Conservation (phyloP, 2,329 filamentous ascomycete species). For the Aspergillus niger region DNA sequence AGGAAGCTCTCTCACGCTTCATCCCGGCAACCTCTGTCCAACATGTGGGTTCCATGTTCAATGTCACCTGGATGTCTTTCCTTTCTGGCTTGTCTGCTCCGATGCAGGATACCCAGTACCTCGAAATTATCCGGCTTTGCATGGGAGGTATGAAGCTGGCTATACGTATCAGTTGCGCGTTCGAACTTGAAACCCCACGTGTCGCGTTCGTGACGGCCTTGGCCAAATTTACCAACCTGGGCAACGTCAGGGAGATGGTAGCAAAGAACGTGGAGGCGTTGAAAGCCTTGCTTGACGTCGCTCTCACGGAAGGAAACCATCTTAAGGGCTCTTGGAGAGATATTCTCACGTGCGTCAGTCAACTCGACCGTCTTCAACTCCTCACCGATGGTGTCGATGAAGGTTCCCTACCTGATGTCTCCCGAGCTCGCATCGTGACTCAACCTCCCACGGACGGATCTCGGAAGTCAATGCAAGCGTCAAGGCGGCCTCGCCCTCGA, state of each 20-base stretch:
- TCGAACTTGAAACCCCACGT: slow-evolving; percentile 87
- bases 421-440: slow-evolving; percentile 73
- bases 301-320: slow-evolving; percentile 87
- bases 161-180: slow-evolving; percentile 88
- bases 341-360: slow-evolving; percentile 90
- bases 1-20: slow-evolving; percentile 69
- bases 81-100: slow-evolving; percentile 91
- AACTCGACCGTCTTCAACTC: slow-evolving; percentile 90
- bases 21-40: slow-evolving; percentile 92
- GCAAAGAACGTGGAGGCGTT: slow-evolving; percentile 95
- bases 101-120: slow-evolving; percentile 88
- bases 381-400: slow-evolving; percentile 95
- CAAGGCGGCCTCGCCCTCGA: slow-evolving; percentile 52
- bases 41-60: slow-evolving; percentile 97
- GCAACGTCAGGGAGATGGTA: slow-evolving; percentile 92
- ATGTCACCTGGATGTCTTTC: slow-evolving; percentile 99
- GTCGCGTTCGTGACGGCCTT: slow-evolving; percentile 93
- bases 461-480: slow-evolving; percentile 65
- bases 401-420: slow-evolving; percentile 86
- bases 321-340: slow-evolving; percentile 93
- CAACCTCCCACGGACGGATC: slow-evolving; percentile 57
- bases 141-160: slow-evolving; percentile 95
- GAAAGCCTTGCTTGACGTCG: slow-evolving; percentile 87
- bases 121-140: slow-evolving; percentile 88
- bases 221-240: slow-evolving; percentile 91